Evolutionary conservation across 176 grass and related monocot genomes (phyloP), one percentile per base, ranked within the genome.

Genomic region (Cenchrus purpureus): DNA sequence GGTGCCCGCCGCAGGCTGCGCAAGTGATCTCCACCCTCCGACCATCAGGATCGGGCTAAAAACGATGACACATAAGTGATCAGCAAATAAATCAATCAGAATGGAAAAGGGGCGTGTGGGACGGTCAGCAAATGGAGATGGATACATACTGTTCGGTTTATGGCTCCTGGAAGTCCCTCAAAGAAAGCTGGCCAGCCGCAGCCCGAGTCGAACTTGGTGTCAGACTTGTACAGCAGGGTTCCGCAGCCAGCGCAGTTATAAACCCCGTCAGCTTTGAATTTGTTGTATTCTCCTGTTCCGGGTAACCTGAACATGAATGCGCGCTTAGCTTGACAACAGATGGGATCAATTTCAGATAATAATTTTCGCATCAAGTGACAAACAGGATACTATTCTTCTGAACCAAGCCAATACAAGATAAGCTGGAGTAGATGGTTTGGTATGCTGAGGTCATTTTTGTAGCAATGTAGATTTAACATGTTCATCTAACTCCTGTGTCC

Each of bases 121-220:
- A 76, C 12, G 12, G 42, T 15, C 5, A 79, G 43, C 54, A 48
- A 63, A 72, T 48, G 45, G 53, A 15, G 25, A 40, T 12, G 43
- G 55, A 89, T 60, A 34, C 78, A 54, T 76, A 97, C 94, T 9
- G 88, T 87, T 63, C 76, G 60, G 25, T 90, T 87, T 84, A 97
- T 97, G 86, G 94, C 92, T 82, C 94, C 94, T 73, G 94, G 92
- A 77, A 97, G 79, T 12, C 94, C 94, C 69, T 94, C 94, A 66
- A 84, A 97, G 87, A 97, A 97, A 42, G 94, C 94, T 25, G 92
- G 94, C 94, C 94, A 97, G n/a, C 94, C 94, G 4, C 92, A 97
- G 22, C 92, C 94, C 57, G 94, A 94, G 79, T 97, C 89, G 71
- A 97, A 97, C 80, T 97, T 97, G 50, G 94, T 97, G 65, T 90